These are phyloP conservation scores for Fusarium keratoplasticum DNA, from an alignment of 2,329 filamentous ascomycete species.

Conservation along the genomic window DNA sequence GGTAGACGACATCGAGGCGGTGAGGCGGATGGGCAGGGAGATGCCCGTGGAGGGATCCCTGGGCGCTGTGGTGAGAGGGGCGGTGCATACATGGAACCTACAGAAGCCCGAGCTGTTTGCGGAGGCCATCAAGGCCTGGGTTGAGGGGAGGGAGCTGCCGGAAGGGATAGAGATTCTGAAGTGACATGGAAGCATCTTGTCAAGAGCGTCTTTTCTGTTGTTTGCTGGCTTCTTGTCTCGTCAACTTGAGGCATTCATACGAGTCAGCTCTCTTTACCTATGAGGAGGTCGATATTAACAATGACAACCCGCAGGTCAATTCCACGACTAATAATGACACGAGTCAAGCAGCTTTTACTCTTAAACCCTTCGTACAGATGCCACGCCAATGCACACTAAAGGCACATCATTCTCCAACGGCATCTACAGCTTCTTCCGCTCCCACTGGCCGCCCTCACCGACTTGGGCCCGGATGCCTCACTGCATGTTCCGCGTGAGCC, in stretches of 20 bases:
- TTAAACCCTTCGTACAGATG: not conserved
- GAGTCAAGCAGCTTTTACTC: not conserved
- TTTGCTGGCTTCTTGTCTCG: not conserved
- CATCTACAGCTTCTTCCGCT: not conserved
- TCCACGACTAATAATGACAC: not conserved
- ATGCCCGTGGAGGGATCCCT: conserved; percentile 41
- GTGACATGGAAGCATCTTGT: not conserved
- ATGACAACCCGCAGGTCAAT: not conserved
- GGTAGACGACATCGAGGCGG: conserved; percentile 49
- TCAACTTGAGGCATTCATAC: not conserved
- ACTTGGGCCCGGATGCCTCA: not conserved
- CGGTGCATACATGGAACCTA: conserved; percentile 55
- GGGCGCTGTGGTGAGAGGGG: conserved; percentile 49
- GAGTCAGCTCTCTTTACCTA: conserved; percentile 5
- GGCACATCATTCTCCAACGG: conserved; percentile 4
- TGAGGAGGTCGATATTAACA: conserved; percentile 14
- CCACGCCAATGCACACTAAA: conserved; percentile 10
- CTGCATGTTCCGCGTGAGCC: not conserved
- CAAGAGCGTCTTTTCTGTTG: not conserved
- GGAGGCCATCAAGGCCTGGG: conserved; percentile 51
- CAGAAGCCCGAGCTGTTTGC: conserved; percentile 55
- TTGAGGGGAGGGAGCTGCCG: conserved; percentile 45
- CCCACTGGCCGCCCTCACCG: conserved; percentile 3
- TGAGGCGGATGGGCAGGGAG: conserved; percentile 44
- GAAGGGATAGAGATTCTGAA: conserved; percentile 37